Base-by-base conservation (phyloP, 257 asterid genomes). In the Przewalskia tangutica region DNA sequence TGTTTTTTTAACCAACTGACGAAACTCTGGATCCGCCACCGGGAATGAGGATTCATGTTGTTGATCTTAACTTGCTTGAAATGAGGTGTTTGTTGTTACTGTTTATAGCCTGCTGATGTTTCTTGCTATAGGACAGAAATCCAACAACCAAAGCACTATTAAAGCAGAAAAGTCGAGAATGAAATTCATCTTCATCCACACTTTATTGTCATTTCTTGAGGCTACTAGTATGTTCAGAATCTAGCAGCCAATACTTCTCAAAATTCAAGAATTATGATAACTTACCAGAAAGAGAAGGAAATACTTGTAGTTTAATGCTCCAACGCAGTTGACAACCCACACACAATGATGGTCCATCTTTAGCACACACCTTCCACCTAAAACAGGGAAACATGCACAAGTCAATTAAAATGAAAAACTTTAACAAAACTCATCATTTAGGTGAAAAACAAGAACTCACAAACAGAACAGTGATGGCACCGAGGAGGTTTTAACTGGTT, bases 301-400 rank as follows among this genome's bases (percentile, higher is more conserved):
- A 85, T 93, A 89, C 87, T 96, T 96, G 92, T 96, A 96, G 92
- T 94, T 96, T 87, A 94, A 86, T 80, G 99, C 99, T 82, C 99
- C 98, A 63, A 96, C 98, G 83, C 98, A 96, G 66, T 96, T 96
- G 83, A 96, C 98, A 86, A 96, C 99, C 99, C 99, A 96, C 71
- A 96, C 98, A 89, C 99, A 96, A 88, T 96, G 99, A 89, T 96
- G 98, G 86, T 96, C 99, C 99, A 96, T 96, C 90, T 96, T 96
- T 85, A 96, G 89, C 73, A 96, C 90, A 86, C 99, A 96, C 87
- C 97, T 90, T 84, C 99, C 99, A 93, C 99, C 99, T 96, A 86
- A 81, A 82, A 84, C 42, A 86, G 27, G 81, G 20, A 63, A 55
- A 62, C 17, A 68, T 63, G 76, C 34, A 58, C 68, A 71, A 40